Conservation (phyloP, 2,329 filamentous ascomycete species). For the Cladosporium austrohemisphaericum region DNA sequence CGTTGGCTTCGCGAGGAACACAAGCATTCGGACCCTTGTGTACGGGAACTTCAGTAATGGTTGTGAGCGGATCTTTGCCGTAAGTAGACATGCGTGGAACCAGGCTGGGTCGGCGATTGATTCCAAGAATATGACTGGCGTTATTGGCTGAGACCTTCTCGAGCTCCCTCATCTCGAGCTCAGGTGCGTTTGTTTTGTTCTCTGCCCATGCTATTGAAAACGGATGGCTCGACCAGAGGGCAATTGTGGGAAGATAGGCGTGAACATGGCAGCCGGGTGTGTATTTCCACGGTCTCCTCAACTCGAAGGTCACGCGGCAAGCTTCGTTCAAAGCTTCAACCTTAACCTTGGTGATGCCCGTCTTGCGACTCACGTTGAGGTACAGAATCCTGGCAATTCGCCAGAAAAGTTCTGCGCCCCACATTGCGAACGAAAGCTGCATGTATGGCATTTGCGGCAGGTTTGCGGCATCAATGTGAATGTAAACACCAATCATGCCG, state of each 20-base stretch:
- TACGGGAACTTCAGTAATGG: conserved; percentile 15
- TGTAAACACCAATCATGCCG: conserved; percentile 67
- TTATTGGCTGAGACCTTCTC: conserved; percentile 29
- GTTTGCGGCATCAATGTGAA: conserved; percentile 68
- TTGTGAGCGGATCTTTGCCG: conserved; percentile 15
- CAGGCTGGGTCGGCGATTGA: conserved; percentile 15
- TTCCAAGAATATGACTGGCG: conserved; percentile 2
- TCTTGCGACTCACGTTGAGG: conserved; percentile 51
- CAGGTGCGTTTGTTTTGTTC: conserved; percentile 24
- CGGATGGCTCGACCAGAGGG: conserved; percentile 44
- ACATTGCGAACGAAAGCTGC: conserved; percentile 69
- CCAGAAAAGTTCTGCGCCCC: conserved; percentile 62
- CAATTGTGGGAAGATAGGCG: conserved; percentile 53
- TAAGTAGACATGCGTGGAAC: conserved; percentile 14
- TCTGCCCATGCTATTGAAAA: conserved; percentile 50
- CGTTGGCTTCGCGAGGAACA: conserved; percentile 29
- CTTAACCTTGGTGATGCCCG: conserved; percentile 49
- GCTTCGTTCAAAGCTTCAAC: conserved; percentile 60
- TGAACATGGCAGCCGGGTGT: conserved; percentile 58
- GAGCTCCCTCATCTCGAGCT: conserved; percentile 31
- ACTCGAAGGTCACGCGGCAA: conserved; percentile 57
- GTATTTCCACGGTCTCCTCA: conserved; percentile 52
- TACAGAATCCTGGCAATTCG: conserved; percentile 49
- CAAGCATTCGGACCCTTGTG: conserved; percentile 21
- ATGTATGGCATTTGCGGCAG: conserved; percentile 71